Base-by-base conservation (phyloP, 2,329 filamentous ascomycete genomes). In the Aschersonia sp. region DNA sequence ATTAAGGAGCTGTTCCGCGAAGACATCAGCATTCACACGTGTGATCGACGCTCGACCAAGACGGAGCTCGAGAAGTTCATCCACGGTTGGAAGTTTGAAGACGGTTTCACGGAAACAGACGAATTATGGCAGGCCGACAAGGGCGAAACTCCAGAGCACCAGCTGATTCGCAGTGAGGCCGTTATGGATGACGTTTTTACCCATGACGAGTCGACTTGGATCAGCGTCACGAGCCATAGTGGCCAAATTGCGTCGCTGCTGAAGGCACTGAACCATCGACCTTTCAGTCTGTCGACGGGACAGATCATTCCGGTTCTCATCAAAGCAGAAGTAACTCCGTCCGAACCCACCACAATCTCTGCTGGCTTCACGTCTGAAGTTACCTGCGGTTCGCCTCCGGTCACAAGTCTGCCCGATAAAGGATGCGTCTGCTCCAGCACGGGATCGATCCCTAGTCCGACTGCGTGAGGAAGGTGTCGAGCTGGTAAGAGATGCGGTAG, bases 281-380 rank as follows among this genome's bases (percentile, higher is more conserved):
- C 63, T 3, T 86, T 85, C 58, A 60, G 65, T 2, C 65, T 86
- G 9, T 68, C 67, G n/a, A 87, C 83, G 0, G 82, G 83, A 6
- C 74, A 79, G 49, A 74, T 82, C 5, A 81, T 86, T 31, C 81
- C 82, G 0, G 78, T 83, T 2, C 68, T 86, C 1, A 74, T 86
- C 35, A 78, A 75, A 61, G 79, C 75, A 1, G 69, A 75, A 54
- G 72, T 66, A 43, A 49, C 66, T 0, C 45, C 51, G 4, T 52
- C 57, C n/a, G 51, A 58, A 5, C 55, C 56, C 3, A 58, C 59
- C n/a, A 62, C 60, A 29, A 58, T 58, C 0, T 59, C 62, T 29
- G 52, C 53, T 4, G 59, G 62, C 4, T 71, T 65, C 57, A 61
- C 62, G 31, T 51, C 62, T 1, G 63, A 70, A 40, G 59, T 66